Evolutionary conservation across 1,284 basidiomycete species (phyloP).

Genomic region (Kalmanozyma brasiliensis): DNA sequence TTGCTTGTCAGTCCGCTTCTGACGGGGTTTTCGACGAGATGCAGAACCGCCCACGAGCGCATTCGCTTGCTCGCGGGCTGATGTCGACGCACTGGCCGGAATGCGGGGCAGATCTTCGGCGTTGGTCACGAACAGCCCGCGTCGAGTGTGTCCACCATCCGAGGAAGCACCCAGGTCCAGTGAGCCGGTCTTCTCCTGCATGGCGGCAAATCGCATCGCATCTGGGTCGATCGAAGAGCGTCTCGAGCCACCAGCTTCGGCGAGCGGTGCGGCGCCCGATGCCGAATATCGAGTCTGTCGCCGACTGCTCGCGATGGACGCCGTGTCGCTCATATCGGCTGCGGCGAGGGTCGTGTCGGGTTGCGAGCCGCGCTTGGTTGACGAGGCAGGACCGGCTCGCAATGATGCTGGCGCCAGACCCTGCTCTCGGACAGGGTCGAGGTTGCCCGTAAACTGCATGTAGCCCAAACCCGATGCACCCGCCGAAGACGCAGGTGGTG

Average conservation of each 20-base stretch:
- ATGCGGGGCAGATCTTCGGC: constrained; percentile 22
- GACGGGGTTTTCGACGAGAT: constrained; percentile 2
- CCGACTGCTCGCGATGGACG: constrained; percentile 18
- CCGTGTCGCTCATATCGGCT: constrained; percentile 10
- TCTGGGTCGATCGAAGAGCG: constrained; percentile 8
- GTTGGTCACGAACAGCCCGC: constrained; percentile 17
- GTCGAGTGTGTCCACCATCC: constrained; percentile 11
- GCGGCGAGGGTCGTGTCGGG: neutral
- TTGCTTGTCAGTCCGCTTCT: constrained; percentile 7
- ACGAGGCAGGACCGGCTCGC: neutral
- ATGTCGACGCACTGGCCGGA: constrained; percentile 11
- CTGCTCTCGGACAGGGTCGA: constrained; percentile 25
- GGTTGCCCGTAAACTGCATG: constrained; percentile 4
- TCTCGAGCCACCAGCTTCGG: neutral
- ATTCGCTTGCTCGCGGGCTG: constrained; percentile 24
- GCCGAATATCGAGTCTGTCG: constrained; percentile 19
- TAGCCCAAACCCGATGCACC: constrained; percentile 8
- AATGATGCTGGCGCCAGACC: neutral
- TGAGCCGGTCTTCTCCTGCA: constrained; percentile 9
- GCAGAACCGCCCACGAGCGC: constrained; percentile 14
- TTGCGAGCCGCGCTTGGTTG: neutral
- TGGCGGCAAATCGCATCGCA: neutral
- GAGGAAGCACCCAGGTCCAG: too few species aligned
- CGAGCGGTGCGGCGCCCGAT: constrained; percentile 16
- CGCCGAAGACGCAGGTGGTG: constrained; percentile 23